These are phyloP conservation scores for Ophiostoma sp. DNA, from an alignment of 2,329 filamentous ascomycete genomes.

Conservation along the genomic window DNA sequence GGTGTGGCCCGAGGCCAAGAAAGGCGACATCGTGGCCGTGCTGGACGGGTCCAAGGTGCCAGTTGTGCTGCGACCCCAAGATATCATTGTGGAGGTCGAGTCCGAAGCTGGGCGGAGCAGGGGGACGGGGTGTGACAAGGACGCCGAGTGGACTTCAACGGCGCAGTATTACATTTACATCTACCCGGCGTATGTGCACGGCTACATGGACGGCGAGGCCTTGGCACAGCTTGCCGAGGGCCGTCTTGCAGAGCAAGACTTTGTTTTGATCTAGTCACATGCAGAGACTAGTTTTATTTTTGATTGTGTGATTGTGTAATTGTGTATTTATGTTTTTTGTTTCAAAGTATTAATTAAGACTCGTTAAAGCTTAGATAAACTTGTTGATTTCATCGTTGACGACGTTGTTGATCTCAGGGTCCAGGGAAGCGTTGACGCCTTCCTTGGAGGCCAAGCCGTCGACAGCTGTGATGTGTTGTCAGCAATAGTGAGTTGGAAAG, in stretches of 20 bases:
- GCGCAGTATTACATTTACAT: neutral
- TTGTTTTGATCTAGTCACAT: neutral
- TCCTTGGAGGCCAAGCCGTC: constrained; percentile 31
- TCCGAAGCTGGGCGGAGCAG: neutral
- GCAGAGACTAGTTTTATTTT: too few relatives aligned
- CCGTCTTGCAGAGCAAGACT: neutral
- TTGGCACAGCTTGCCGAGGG: neutral
- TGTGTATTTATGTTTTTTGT: too few relatives aligned
- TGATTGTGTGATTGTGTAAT: too few relatives aligned
- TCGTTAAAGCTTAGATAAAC: constrained; percentile 20
- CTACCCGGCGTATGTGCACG: neutral
- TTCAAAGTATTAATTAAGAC: too few relatives aligned
- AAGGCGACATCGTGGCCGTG: constrained; percentile 20
- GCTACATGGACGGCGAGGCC: neutral
- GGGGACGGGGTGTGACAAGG: too few relatives aligned
- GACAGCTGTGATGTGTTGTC: neutral
- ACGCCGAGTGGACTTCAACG: too few relatives aligned
- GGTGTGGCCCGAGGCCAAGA: constrained; percentile 14
- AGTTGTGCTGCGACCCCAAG: constrained; percentile 16
- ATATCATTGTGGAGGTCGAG: neutral
- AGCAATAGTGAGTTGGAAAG: neutral
- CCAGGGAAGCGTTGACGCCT: constrained; percentile 31
- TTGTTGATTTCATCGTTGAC: constrained; percentile 36
- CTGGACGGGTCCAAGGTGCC: constrained; percentile 22
- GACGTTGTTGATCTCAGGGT: constrained; percentile 35